Evolutionary conservation across 2,329 filamentous ascomycete genomes (phyloP), one percentile per base, ranked within the genome.

Genomic region (Coleophoma cylindrospora): DNA sequence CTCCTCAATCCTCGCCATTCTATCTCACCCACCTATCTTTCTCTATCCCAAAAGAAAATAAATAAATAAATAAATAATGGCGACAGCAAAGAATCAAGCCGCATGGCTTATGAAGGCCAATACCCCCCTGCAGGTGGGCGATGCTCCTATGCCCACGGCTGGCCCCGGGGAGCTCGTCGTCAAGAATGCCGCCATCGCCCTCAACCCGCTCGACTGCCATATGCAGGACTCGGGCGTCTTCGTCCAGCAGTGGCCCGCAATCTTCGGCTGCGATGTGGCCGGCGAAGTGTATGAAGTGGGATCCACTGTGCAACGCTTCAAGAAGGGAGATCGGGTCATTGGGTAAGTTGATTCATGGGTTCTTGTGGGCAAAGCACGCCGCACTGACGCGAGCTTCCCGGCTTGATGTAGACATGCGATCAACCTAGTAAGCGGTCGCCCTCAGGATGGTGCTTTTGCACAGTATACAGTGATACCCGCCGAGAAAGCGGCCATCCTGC

Each of bases 221-320:
- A 63, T 64, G 45, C 66, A 68, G 50, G 49, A 62, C 36, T 22
- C 50, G 17, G 66, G 62, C 12, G n/a, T 34, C n/a, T 38, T 15
- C 13, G 15, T 38, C 11, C 14, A 50, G 11, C n/a, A 45, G 10
- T 66, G 62, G 37, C 67, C 66, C 8, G 54, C 55, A 8, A 55
- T 81, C 10, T 67, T 77, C 3, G 71, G 68, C 17, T 78, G 76
- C 8, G 79, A 82, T 54, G 76, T 77, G 34, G 75, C 79, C 3
- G 79, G 79, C 43, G 74, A 73, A 53, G 70, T 82, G 43, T 55
- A 78, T 38, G 71, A 73, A 33, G 71, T 80, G 19, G 79, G 79
- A 36, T 61, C 71, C 53, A 44, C 49, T 19, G 72, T 41, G 75
- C 79, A 22, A 69, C 68, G 68, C 38, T 77, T 75, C 68, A 68